Evolutionary conservation across 23 red algal species (phyloP).

Genomic region (Porphyridium purpureum): DNA sequence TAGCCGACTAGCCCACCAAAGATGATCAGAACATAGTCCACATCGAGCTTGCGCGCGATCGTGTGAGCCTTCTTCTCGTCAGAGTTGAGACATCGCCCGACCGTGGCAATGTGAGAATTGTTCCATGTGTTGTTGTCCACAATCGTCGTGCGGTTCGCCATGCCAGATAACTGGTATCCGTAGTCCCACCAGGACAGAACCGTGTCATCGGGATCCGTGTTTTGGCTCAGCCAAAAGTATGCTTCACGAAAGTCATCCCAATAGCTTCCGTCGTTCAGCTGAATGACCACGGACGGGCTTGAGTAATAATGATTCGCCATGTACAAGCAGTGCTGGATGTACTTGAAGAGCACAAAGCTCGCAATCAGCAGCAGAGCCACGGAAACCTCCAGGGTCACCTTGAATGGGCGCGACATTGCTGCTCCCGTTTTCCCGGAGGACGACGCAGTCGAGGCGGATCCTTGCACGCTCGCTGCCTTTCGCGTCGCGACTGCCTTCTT

Average conservation of each 20-base stretch:
- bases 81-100: constrained; percentile 73
- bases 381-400: constrained; percentile 43
- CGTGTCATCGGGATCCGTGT: constrained; percentile 70
- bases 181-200: constrained; percentile 99
- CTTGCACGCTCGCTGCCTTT: neutral
- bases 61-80: constrained; percentile 68
- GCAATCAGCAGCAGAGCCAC: constrained; percentile 21
- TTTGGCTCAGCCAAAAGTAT: constrained; percentile 97
- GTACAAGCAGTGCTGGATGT: constrained; percentile 71
- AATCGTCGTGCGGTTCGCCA: constrained; percentile 88
- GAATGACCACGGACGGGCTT: constrained; percentile 74
- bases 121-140: constrained; percentile 99
- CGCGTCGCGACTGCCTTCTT: too few species aligned
- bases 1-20: constrained; percentile 93
- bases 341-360: constrained; percentile 31
- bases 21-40: constrained; percentile 94
- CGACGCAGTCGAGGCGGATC: neutral
- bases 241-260: too few species aligned
- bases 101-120: constrained; percentile 97
- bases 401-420: too few species aligned
- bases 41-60: constrained; percentile 82
- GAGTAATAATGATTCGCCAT: constrained; percentile 73
- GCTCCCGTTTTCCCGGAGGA: neutral
- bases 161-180: constrained; percentile 96
- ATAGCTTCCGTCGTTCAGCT: too few species aligned